These are phyloP conservation scores for Colletotrichum euphorbiae DNA, from an alignment of 2,329 filamentous ascomycete species.

Conservation along the genomic window DNA sequence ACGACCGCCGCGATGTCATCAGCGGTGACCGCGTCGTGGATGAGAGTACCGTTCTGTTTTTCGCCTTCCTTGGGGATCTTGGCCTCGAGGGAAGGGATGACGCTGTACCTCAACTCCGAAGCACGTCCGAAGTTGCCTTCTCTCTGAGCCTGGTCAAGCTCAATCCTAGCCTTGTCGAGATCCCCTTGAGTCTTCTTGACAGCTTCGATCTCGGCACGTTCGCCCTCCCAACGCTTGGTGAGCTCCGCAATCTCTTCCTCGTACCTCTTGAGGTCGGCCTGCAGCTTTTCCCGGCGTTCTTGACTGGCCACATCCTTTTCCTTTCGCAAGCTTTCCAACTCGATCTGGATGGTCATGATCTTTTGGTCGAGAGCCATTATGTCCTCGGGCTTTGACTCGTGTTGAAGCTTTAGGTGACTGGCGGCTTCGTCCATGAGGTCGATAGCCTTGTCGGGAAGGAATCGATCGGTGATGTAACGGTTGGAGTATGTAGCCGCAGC, in stretches of 20 bases:
- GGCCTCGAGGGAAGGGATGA: conserved; percentile 83
- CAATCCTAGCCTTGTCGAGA: conserved; percentile 86
- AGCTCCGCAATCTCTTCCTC: conserved; percentile 81
- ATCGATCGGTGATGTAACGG: conserved; percentile 95
- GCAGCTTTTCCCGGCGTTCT: conserved; percentile 87
- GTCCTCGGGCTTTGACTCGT: conserved; percentile 95
- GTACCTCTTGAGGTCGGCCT: conserved; percentile 79
- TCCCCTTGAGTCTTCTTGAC: conserved; percentile 90
- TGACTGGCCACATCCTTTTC: conserved; percentile 91
- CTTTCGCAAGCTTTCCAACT: conserved; percentile 92
- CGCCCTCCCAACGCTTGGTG: conserved; percentile 89
- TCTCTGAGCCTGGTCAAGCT: conserved; percentile 88
- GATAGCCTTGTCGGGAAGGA: conserved; percentile 96
- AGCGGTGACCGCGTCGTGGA: conserved; percentile 94
- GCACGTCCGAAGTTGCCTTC: conserved; percentile 90
- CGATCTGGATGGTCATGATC: conserved; percentile 98
- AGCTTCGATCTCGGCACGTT: conserved; percentile 84
- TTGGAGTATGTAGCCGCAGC: conserved; percentile 94
- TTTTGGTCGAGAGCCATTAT: conserved; percentile 93
- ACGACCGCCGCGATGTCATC: conserved; percentile 96
- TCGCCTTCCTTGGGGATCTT: conserved; percentile 82
- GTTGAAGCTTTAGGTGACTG: conserved; percentile 88
- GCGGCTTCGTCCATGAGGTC: conserved; percentile 97
- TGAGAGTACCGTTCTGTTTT: conserved; percentile 66
- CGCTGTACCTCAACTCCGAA: conserved; percentile 90